Conservation (phyloP, 257 asterid genomes). For the Nicotiana sylvestris region DNA sequence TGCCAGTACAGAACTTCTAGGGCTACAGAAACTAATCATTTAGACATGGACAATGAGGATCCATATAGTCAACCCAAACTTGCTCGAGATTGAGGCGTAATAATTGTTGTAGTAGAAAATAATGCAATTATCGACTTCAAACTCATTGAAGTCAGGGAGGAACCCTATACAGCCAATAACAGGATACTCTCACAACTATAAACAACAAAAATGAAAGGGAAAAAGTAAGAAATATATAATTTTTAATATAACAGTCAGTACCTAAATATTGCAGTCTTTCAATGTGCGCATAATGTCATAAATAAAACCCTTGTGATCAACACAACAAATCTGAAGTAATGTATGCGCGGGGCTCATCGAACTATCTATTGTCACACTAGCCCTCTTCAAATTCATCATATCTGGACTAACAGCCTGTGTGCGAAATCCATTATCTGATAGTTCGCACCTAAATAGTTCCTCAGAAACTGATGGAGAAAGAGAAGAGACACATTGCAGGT, state of each 20-base stretch:
- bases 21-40: neutral
- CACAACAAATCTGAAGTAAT: slow-evolving; percentile 68
- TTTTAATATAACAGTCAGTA: slow-evolving; percentile 11
- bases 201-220: neutral
- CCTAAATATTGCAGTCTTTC: slow-evolving; percentile 77
- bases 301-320: slow-evolving; percentile 81
- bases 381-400: slow-evolving; percentile 49
- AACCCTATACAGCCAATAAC: neutral
- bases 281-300: slow-evolving; percentile 73
- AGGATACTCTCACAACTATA: neutral
- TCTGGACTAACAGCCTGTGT: slow-evolving; percentile 66
- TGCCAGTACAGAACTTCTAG: neutral
- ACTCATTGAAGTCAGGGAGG: neutral
- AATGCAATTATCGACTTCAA: neutral
- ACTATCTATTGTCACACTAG: slow-evolving; percentile 59
- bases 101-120: neutral
- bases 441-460: slow-evolving; percentile 57
- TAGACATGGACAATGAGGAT: neutral
- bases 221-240: neutral
- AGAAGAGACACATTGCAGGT: slow-evolving; percentile 42
- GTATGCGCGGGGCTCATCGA: slow-evolving; percentile 81
- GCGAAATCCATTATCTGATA: slow-evolving; percentile 51
- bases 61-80: neutral
- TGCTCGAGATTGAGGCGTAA: neutral
- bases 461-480: slow-evolving; percentile 49